Base-by-base conservation (phyloP, 352 stramenopile genomes). In the Elongisporangium anandrum region DNA sequence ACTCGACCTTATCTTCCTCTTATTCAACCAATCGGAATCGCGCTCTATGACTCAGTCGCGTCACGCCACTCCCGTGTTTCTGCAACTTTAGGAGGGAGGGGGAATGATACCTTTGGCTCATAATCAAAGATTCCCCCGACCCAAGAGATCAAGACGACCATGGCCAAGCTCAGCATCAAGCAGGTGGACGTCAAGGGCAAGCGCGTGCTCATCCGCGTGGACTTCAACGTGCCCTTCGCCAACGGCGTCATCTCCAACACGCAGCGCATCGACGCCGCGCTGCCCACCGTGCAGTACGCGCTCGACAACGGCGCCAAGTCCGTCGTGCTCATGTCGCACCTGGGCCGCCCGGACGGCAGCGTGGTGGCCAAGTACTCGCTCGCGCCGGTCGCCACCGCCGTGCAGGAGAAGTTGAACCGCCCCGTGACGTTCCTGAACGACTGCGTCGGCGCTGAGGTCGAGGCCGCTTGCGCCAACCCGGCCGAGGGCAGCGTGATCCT, bases 181-280 rank as follows among this genome's bases (percentile, higher is more conserved):
- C 95, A 98, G 67, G 87, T 94, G 54, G 92, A 98, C 70, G 81
- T 98, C 59, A 94, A 96, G 77, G 95, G 90, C 81, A 98, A 99
- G 85, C 98, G 96, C 75, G 97, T 99, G 61, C 88, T 99, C 59
- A 97, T 99, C 60, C 94, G 98, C 70, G 98, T 98, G 61, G 98
- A 99, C 85, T 98, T 99, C 65, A 99, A 99, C 77, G 97, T 99
- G 47, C 98, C 98, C 16, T 97, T 99, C 66, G 77, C 85, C 17
- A 91, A 96, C 72, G 97, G 94, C 61, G 96, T 96, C 63, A 93
- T 98, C 59, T 98, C 85, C 57, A 99, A 99, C 87, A 99, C 97
- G 61, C 97, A 99, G 71, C 96, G 98, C 70, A 99, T 99, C 73
- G 92, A 98, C 54, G 97, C 85, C 34, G 91, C 90, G 71, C 62